Evolutionary conservation across 306 rosid genomes (phyloP).

Genomic region (Quercus berberidifolia): DNA sequence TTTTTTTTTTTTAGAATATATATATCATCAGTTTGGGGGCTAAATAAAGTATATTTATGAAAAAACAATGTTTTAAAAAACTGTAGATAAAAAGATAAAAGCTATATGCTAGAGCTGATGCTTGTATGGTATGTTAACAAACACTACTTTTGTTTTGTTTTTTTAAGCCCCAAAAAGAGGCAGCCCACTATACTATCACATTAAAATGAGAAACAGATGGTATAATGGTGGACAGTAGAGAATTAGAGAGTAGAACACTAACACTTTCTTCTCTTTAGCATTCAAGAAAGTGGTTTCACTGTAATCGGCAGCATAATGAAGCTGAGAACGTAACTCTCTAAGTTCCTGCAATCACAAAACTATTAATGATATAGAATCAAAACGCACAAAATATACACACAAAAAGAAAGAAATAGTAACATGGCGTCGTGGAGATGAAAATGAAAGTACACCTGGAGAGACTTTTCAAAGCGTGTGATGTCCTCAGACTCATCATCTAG

Average conservation of each 20-base stretch:
- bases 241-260: constrained; percentile 26
- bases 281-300: constrained; percentile 73
- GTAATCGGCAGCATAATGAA: constrained; percentile 86
- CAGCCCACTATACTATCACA: background rate
- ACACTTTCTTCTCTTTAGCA: constrained; percentile 61
- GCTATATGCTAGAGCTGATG: too few relatives aligned
- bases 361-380: background rate
- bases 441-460: constrained; percentile 56
- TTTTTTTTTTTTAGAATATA: too few relatives aligned
- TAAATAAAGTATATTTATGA: background rate
- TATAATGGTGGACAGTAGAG: too few relatives aligned
- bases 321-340: constrained; percentile 67
- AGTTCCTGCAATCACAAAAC: constrained; percentile 50
- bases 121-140: too few relatives aligned
- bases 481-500: constrained; percentile 38
- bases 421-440: constrained; percentile 2
- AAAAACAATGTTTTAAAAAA: too few relatives aligned
- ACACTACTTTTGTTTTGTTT: background rate
- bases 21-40: too few relatives aligned
- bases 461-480: constrained; percentile 41
- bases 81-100: too few relatives aligned
- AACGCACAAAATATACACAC: background rate
- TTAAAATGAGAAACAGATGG: too few relatives aligned
- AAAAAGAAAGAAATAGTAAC: background rate
- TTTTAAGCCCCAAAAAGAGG: background rate